A percentile compares a stretch with the other conserved stretches of the same genome.
phyloP scores from a whole-genome alignment of 1,139 yeast genomes.

The Zygoascus meyerae region DNA sequence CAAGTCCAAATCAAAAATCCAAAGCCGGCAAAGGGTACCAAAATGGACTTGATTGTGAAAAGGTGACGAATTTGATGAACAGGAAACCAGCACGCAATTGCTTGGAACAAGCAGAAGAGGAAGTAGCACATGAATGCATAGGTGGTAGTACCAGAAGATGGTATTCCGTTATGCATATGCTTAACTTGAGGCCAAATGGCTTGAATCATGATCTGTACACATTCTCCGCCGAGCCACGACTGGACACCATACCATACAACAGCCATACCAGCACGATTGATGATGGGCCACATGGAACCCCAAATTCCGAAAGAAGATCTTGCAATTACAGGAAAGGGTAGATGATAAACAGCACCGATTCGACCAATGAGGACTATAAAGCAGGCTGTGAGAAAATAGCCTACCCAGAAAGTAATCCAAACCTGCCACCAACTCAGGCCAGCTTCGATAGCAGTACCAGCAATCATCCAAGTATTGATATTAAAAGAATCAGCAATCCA shows the following conservation, averaged over 20 bases:
- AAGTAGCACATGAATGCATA: slow-evolving; percentile 69
- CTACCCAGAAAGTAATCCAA: slow-evolving; percentile 77
- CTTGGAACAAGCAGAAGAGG: slow-evolving; percentile 67
- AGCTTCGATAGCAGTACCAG: slow-evolving; percentile 68
- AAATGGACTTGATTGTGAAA: slow-evolving; percentile 69
- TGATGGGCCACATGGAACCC: slow-evolving; percentile 36
- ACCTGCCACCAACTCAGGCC: slow-evolving; percentile 88
- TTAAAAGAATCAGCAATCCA: slow-evolving; percentile 88
- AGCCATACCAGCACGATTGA: slow-evolving; percentile 68
- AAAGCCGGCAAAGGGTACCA: slow-evolving; percentile 76
- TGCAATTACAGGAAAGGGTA: slow-evolving; percentile 36
- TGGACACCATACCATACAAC: slow-evolving; percentile 84
- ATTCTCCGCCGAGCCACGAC: slow-evolving; percentile 75
- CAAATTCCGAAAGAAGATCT: slow-evolving; percentile 36
- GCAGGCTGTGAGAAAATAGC: slow-evolving; percentile 31
- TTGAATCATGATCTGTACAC: slow-evolving; percentile 52
- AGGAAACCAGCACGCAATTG: slow-evolving; percentile 74
- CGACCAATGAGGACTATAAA: slow-evolving; percentile 33
- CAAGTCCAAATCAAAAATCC: slow-evolving; percentile 77
- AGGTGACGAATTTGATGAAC: slow-evolving; percentile 78
- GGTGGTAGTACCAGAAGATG: slow-evolving; percentile 51
- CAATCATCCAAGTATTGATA: slow-evolving; percentile 87
- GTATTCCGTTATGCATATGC: slow-evolving; percentile 42
- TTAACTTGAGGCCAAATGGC: slow-evolving; percentile 42
- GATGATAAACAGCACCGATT: slow-evolving; percentile 36